phyloP scores from a whole-genome alignment of 768 basidiomycete species.

The Xerocomus brunneocitrinus region DNA sequence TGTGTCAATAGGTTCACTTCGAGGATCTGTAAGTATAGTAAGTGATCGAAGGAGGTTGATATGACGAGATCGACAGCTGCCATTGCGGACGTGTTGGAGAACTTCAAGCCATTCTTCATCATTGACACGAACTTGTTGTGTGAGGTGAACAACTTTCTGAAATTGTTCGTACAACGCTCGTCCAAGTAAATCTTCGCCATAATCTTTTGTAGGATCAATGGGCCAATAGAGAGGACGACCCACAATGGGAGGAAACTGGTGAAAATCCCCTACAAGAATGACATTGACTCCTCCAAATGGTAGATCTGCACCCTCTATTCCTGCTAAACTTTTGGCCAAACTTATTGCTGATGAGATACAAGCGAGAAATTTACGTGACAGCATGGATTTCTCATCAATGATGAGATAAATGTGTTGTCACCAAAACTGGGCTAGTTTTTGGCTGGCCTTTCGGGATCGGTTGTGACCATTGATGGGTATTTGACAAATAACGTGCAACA shows the following conservation, averaged over 20 bases:
- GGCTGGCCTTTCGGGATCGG: not conserved
- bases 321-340: not conserved
- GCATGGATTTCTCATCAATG: not conserved
- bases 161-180: not conserved
- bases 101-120: not conserved
- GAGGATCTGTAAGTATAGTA: conserved; percentile 12
- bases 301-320: too few species aligned
- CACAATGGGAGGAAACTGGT: not conserved
- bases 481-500: not conserved
- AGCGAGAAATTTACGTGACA: not conserved
- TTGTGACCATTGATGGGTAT: not conserved
- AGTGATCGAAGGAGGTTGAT: conserved; percentile 21
- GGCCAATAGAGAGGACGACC: not conserved
- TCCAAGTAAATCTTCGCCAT: not conserved
- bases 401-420: not conserved
- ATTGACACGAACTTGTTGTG: not conserved
- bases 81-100: conserved; percentile 3
- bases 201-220: not conserved
- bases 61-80: conserved; percentile 27
- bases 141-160: not conserved
- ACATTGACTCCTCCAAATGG: not conserved
- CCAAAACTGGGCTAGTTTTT: not conserved
- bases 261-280: not conserved
- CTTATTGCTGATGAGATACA: not conserved
- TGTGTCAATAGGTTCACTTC: conserved; percentile 23